Base-by-base conservation (phyloP, 179 eudicot species). In the Vitellaria paradoxa region DNA sequence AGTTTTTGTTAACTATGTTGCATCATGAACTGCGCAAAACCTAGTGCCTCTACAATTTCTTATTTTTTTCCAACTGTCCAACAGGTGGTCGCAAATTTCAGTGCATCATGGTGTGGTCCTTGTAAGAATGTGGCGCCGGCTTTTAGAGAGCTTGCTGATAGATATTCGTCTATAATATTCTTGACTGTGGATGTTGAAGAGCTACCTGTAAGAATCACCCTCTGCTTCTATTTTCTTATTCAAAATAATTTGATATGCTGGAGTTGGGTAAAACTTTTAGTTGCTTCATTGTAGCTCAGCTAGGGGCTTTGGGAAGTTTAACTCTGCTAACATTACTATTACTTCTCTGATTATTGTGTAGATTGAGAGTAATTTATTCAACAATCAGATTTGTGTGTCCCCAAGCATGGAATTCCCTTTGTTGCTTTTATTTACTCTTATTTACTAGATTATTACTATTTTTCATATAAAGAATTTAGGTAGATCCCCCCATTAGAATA, bases 21-120 rank as follows among this genome's bases (percentile, higher is more conserved):
- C n/a, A n/a, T n/a, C n/a, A n/a, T n/a, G n/a, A n/a, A n/a, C n/a
- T n/a, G n/a, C n/a, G n/a, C n/a, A n/a, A n/a, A n/a, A n/a, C n/a
- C n/a, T n/a, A n/a, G n/a, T n/a, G n/a, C n/a, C n/a, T n/a, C n/a
- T n/a, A n/a, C n/a, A n/a, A n/a, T n/a, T n/a, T n/a, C n/a, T n/a
- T n/a, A n/a, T n/a, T n/a, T n/a, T n/a, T 73, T 17, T 61, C 42
- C 65, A 23, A 10, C 50, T 75, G 9, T 64, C 59, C 77, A 72
- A 77, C 97, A 96, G 99, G 89, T 91, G n/a, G 73, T 96, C 63
- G 99, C 97, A 70, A 96, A 96, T 84, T 96, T 96, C 59, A 96
- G 98, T 81, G 96, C 98, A 65, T 76, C 91, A 49, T 96, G 99
- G 99, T 96, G 98, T 75, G 89, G 92, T 76, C 99, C 99, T 67